Percentiles rank a stretch among this genome's conserved stretches.
Evolutionary conservation across 2,329 filamentous ascomycete species (phyloP).

Genomic region (Aspergillus caelatus): DNA sequence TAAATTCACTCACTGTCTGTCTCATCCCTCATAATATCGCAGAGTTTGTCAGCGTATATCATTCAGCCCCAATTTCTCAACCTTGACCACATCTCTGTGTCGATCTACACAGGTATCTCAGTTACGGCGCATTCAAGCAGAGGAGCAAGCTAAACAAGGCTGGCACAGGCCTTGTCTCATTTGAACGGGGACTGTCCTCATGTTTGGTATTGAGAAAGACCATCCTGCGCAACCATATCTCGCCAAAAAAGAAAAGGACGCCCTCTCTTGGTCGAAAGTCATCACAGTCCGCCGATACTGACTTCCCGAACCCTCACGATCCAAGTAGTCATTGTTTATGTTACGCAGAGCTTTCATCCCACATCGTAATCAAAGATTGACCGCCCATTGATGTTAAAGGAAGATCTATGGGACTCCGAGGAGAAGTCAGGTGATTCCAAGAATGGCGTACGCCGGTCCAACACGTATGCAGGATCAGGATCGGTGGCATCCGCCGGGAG

Average conservation of each 20-base stretch:
- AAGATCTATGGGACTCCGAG: background rate
- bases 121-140: background rate
- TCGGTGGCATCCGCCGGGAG: background rate
- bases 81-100: background rate
- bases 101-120: background rate
- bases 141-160: background rate
- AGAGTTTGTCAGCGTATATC: background rate
- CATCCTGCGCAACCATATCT: background rate
- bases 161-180: background rate
- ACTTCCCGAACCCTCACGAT: background rate
- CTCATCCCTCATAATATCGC: background rate
- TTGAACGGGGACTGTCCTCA: background rate
- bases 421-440: constrained; percentile 5
- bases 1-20: background rate
- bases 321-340: background rate
- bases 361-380: background rate
- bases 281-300: background rate
- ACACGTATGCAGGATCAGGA: background rate
- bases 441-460: background rate
- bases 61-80: background rate
- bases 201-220: background rate
- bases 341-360: background rate
- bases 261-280: background rate
- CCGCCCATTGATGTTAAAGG: background rate
- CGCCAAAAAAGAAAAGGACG: background rate